phyloP scores from a whole-genome alignment of 176 grass and related monocot genomes.

The Oryza brachyantha region DNA sequence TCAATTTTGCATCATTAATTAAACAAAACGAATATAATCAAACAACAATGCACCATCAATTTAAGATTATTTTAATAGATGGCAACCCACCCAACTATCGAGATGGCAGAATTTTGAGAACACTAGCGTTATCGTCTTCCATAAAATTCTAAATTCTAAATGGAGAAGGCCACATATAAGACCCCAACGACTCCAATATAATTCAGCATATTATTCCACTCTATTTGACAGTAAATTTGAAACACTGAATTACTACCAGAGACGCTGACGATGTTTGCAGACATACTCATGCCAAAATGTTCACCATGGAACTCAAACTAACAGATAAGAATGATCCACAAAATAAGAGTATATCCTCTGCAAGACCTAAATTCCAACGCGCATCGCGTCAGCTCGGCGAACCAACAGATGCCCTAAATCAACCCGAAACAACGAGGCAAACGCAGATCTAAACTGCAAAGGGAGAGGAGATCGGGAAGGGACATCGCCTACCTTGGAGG shows the following conservation, averaged over 20 bases:
- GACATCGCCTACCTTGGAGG: conserved; percentile 67
- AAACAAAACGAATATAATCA: background rate
- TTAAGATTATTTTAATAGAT: background rate
- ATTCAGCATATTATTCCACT: background rate
- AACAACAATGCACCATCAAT: background rate
- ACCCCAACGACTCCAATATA: background rate
- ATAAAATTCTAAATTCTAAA: background rate
- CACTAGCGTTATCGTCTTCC: background rate
- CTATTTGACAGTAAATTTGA: background rate
- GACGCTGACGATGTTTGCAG: background rate
- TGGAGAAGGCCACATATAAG: background rate
- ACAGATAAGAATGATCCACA: background rate
- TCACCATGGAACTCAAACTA: background rate
- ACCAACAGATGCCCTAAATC: background rate
- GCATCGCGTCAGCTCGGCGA: background rate
- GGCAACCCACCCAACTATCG: background rate
- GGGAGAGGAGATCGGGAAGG: background rate
- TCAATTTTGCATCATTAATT: background rate
- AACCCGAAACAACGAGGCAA: background rate
- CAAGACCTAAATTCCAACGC: background rate
- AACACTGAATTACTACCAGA: background rate
- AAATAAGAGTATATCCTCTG: background rate
- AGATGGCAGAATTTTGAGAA: background rate
- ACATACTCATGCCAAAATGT: background rate
- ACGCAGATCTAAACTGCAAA: background rate